Conservation (phyloP, 495 filamentous ascomycete genomes). For the Penicillium subrubescens region DNA sequence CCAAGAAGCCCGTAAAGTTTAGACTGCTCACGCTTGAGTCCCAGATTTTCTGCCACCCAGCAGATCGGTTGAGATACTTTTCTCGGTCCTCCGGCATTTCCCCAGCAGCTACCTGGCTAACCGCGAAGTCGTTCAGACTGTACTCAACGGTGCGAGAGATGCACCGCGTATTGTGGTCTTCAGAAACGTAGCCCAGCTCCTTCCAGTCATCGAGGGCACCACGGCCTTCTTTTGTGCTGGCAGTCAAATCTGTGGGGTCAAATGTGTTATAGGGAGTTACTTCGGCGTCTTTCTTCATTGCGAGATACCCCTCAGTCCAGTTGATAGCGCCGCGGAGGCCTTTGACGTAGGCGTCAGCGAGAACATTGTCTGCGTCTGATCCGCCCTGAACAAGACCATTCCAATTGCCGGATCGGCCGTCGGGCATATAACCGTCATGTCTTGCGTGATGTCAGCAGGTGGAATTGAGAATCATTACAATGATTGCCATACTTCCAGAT, state of each 20-base stretch:
- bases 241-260: constrained; percentile 55
- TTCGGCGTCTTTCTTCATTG: constrained; percentile 73
- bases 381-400: constrained; percentile 74
- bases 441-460: constrained; percentile 17
- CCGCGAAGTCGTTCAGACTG: constrained; percentile 71
- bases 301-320: constrained; percentile 50
- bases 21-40: constrained; percentile 53
- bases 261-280: constrained; percentile 71
- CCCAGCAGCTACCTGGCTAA: constrained; percentile 64
- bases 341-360: constrained; percentile 42
- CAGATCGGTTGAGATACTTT: constrained; percentile 60
- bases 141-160: constrained; percentile 74
- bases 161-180: constrained; percentile 68
- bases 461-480: constrained; percentile 13
- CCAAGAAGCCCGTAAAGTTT: constrained; percentile 64
- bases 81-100: constrained; percentile 54
- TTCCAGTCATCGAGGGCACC: constrained; percentile 69
- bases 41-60: constrained; percentile 69
- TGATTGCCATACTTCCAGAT: constrained; percentile 28
- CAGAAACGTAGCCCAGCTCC: constrained; percentile 66
- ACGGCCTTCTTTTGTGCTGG: constrained; percentile 66
- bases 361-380: constrained; percentile 61
- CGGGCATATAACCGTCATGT: constrained; percentile 58
- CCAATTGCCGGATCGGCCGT: constrained; percentile 61
- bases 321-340: constrained; percentile 55